A percentile compares a stretch with the other conserved stretches of the same genome.
These are phyloP conservation scores for Hypoxylon fragiforme DNA, from an alignment of 495 filamentous ascomycete genomes.

Conservation along the genomic window DNA sequence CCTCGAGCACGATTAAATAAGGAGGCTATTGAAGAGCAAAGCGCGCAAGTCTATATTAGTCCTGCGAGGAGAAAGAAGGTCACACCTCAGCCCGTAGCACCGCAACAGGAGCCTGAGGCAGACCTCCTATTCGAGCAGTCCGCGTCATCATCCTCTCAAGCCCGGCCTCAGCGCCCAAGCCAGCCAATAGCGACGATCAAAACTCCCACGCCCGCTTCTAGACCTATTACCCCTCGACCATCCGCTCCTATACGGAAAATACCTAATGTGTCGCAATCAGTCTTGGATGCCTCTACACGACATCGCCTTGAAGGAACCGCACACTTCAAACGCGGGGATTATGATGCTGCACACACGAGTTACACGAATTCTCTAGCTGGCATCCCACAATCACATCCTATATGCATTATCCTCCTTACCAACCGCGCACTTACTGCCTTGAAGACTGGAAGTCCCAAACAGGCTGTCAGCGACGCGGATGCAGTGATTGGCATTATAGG, in stretches of 20 bases:
- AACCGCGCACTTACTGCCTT: conserved; percentile 89
- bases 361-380: conserved; percentile 76
- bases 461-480: conserved; percentile 81
- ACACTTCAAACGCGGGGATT: conserved; percentile 94
- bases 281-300: conserved; percentile 71
- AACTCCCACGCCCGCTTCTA: conserved; percentile 25
- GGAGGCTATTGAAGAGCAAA: conserved; percentile 78
- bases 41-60: conserved; percentile 83
- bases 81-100: conserved; percentile 49
- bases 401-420: conserved; percentile 82
- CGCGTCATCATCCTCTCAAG: conserved; percentile 19
- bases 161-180: conserved; percentile 23
- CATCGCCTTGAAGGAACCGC: conserved; percentile 77
- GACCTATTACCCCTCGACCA: conserved; percentile 33
- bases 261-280: conserved; percentile 66
- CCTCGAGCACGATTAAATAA: conserved; percentile 66
- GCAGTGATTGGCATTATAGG: conserved; percentile 80
- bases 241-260: conserved; percentile 51
- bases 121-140: conserved; percentile 61
- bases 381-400: conserved; percentile 79
- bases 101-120: conserved; percentile 50
- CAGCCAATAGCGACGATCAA: conserved; percentile 12
- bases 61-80: conserved; percentile 79
- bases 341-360: conserved; percentile 75
- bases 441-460: conserved; percentile 87